Evolutionary conservation across 441 rosid species (phyloP).

Genomic region (Raphanus hybrid): DNA sequence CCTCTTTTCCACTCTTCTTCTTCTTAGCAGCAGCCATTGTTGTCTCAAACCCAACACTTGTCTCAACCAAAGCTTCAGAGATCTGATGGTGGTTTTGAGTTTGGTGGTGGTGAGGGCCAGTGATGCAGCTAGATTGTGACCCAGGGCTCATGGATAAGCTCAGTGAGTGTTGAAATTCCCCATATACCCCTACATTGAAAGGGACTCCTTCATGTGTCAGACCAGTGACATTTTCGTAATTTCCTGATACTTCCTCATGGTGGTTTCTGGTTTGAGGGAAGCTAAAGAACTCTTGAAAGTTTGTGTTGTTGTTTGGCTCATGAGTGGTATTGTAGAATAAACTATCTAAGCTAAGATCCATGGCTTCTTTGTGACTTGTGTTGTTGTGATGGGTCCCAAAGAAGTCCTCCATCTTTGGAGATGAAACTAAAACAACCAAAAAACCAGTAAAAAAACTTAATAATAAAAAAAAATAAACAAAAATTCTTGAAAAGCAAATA

Average conservation of each 20-base stretch:
- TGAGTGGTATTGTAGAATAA: constrained; percentile 58
- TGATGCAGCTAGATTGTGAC: constrained; percentile 89
- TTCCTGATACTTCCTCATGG: constrained; percentile 44
- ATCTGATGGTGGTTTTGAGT: constrained; percentile 41
- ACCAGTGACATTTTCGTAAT: constrained; percentile 49
- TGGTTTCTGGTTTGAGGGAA: constrained; percentile 52
- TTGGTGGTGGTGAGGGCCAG: constrained; percentile 63
- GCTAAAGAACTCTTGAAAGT: constrained; percentile 51
- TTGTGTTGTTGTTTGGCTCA: constrained; percentile 49
- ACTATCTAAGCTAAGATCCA: constrained; percentile 88
- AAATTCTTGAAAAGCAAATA: constrained; percentile 36
- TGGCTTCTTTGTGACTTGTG: constrained; percentile 60
- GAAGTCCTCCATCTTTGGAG: constrained; percentile 96
- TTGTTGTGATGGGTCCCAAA: constrained; percentile 81
- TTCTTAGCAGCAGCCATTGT: constrained; percentile 56
- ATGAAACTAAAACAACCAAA: constrained; percentile 51
- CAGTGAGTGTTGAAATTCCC: constrained; percentile 86
- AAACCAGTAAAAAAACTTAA: background rate
- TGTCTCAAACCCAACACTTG: constrained; percentile 37
- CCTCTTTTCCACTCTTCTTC: constrained; percentile 84
- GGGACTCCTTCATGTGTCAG: constrained; percentile 57
- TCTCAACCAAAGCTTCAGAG: constrained; percentile 47
- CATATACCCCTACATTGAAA: constrained; percentile 60
- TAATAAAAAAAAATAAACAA: constrained; percentile 5
- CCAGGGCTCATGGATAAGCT: constrained; percentile 99